Conservation (phyloP, 306 rosid species). For the Pyrus betulifolia region DNA sequence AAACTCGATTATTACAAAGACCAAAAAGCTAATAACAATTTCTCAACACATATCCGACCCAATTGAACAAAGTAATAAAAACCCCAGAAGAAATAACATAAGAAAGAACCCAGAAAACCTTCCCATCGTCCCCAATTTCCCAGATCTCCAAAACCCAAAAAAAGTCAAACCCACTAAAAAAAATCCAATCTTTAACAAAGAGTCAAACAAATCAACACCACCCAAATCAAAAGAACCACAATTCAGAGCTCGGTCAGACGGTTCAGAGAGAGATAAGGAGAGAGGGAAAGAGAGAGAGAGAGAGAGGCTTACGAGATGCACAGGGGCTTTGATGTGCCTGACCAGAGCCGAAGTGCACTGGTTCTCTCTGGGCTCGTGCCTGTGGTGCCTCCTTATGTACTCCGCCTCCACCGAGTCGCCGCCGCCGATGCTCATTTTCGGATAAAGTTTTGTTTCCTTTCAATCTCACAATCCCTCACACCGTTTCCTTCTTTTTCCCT, state of each 20-base stretch:
- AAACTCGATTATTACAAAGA: neutral
- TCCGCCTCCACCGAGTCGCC: conserved; percentile 57
- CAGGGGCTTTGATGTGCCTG: conserved; percentile 82
- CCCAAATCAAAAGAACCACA: neutral
- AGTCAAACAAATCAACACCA: conserved; percentile 3
- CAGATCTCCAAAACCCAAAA: conserved; percentile 31
- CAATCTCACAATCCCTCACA: neutral
- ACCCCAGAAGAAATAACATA: conserved; percentile 2
- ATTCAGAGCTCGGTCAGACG: neutral
- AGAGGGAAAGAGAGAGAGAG: neutral
- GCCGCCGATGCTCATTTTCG: conserved; percentile 47
- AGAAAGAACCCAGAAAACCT: neutral
- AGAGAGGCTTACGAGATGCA: conserved; percentile 54
- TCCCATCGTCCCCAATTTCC: conserved; percentile 8
- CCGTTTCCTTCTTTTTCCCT: neutral
- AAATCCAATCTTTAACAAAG: neutral
- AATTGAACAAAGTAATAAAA: neutral
- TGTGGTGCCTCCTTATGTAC: conserved; percentile 81
- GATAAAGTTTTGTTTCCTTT: neutral
- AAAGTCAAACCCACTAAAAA: neutral
- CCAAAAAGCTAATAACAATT: conserved; percentile 4
- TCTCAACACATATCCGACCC: neutral
- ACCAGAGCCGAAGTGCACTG: conserved; percentile 94
- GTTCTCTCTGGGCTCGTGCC: conserved; percentile 54
- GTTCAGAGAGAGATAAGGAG: neutral